Evolutionary conservation across 768 basidiomycete species (phyloP).

Genomic region (Multifurca ochricompacta): DNA sequence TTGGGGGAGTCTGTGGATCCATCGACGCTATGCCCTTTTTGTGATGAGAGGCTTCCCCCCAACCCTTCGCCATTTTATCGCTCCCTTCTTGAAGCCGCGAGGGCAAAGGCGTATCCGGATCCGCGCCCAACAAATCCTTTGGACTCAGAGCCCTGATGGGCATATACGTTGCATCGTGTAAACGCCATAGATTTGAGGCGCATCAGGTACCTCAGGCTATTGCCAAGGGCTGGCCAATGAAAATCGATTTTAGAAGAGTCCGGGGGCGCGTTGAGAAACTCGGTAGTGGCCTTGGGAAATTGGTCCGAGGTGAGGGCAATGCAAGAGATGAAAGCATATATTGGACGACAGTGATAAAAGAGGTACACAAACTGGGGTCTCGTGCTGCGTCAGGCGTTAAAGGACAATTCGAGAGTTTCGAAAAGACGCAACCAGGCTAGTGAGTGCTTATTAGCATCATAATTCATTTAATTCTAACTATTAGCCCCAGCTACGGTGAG

Average conservation of each 20-base stretch:
- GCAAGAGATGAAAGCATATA: slow-evolving; percentile 45
- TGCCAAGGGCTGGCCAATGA: slow-evolving; percentile 66
- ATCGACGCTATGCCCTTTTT: slow-evolving; percentile 68
- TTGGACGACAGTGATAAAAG: slow-evolving; percentile 59
- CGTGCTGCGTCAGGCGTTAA: slow-evolving; percentile 58
- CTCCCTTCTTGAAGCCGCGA: slow-evolving; percentile 45
- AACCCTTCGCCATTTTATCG: slow-evolving; percentile 51
- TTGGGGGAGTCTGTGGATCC: slow-evolving; percentile 51
- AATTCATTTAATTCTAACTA: neutral
- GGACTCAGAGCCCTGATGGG: slow-evolving; percentile 48
- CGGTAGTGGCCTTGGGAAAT: slow-evolving; percentile 36
- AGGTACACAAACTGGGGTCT: slow-evolving; percentile 57
- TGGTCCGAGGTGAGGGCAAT: slow-evolving; percentile 37
- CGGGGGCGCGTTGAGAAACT: slow-evolving; percentile 47
- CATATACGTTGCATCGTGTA: slow-evolving; percentile 60
- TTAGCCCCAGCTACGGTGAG: slow-evolving; percentile 65
- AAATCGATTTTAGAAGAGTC: slow-evolving; percentile 56
- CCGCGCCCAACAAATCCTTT: slow-evolving; percentile 58
- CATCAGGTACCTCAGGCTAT: slow-evolving; percentile 66
- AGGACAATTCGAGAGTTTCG: slow-evolving; percentile 72
- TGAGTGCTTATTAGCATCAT: slow-evolving; percentile 34
- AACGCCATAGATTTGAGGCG: slow-evolving; percentile 72
- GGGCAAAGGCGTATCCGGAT: slow-evolving; percentile 48
- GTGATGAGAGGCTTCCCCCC: slow-evolving; percentile 60
- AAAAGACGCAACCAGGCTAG: slow-evolving; percentile 87